Percentiles rank a stretch among this genome's conserved stretches.
phyloP scores from a whole-genome alignment of 805 yeast genomes.

The Candida wancherniae region DNA sequence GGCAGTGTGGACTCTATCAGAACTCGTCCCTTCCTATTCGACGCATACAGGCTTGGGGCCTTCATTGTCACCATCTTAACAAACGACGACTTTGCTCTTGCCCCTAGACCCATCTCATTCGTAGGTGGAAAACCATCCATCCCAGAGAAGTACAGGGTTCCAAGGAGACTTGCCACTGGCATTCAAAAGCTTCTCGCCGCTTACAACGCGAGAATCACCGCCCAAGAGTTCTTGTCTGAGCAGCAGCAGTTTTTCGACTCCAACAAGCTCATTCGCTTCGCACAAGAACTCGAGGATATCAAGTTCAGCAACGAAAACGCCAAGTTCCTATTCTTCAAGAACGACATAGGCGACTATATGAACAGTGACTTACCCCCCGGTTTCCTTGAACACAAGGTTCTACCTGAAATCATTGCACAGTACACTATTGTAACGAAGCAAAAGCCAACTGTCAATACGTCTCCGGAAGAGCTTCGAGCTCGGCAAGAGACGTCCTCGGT shows the following conservation, averaged over 20 bases:
- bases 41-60: constrained; percentile 60
- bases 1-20: constrained; percentile 41
- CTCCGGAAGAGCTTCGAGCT: constrained; percentile 26
- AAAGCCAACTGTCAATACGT: constrained; percentile 23
- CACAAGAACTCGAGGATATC: constrained; percentile 51
- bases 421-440: constrained; percentile 22
- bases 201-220: constrained; percentile 27
- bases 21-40: constrained; percentile 44
- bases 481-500: constrained; percentile 36
- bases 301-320: constrained; percentile 50
- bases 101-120: constrained; percentile 2
- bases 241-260: constrained; percentile 22
- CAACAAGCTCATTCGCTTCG: constrained; percentile 48
- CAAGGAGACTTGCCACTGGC: constrained; percentile 31
- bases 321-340: constrained; percentile 42
- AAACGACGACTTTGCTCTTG: constrained; percentile 10
- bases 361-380: constrained; percentile 42
- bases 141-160: constrained; percentile 21
- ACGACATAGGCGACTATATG: constrained; percentile 23
- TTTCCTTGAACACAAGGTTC: constrained; percentile 51
- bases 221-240: constrained; percentile 26
- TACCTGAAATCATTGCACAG: constrained; percentile 65
- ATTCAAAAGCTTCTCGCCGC: constrained; percentile 36
- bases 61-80: constrained; percentile 47
- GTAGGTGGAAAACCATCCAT: too few relatives aligned